phyloP scores from a whole-genome alignment of 441 rosid species.

The Erodium moschatum region DNA sequence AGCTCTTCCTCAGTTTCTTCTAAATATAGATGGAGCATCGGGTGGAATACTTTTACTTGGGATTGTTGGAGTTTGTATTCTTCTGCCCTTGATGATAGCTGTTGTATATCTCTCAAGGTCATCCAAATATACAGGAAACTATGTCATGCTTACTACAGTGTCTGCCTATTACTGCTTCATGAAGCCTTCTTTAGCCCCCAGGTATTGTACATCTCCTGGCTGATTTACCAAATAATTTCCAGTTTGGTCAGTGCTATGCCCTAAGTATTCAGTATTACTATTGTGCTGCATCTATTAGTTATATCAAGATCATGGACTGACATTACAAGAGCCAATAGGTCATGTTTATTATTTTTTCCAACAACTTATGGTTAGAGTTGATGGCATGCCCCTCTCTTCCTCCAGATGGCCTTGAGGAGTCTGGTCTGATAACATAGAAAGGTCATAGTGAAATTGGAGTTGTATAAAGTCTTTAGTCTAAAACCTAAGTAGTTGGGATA shows the following conservation, averaged over 20 bases:
- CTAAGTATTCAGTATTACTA: neutral
- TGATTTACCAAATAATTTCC: neutral
- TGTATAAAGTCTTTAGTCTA: neutral
- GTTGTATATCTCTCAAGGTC: slow-evolving; percentile 5
- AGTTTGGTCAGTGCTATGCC: neutral
- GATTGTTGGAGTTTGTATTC: slow-evolving; percentile 9
- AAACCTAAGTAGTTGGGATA: slow-evolving; percentile 7
- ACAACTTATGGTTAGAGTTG: neutral
- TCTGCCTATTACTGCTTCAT: slow-evolving; percentile 10
- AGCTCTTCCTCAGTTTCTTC: slow-evolving; percentile 8
- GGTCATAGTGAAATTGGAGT: neutral
- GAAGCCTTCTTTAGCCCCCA: slow-evolving; percentile 9
- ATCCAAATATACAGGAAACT: slow-evolving; percentile 2
- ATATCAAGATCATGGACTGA: neutral
- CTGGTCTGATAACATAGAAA: neutral
- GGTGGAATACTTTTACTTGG: slow-evolving; percentile 10
- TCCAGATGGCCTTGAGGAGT: neutral
- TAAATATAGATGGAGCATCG: neutral
- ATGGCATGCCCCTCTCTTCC: neutral
- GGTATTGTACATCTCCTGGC: neutral
- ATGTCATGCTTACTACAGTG: slow-evolving; percentile 9
- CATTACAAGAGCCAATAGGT: neutral
- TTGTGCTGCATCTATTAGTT: neutral
- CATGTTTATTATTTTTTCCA: neutral
- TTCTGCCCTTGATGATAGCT: slow-evolving; percentile 6